Evolutionary conservation across 2,329 filamentous ascomycete genomes (phyloP).

Genomic region (Ilyonectria destructans): DNA sequence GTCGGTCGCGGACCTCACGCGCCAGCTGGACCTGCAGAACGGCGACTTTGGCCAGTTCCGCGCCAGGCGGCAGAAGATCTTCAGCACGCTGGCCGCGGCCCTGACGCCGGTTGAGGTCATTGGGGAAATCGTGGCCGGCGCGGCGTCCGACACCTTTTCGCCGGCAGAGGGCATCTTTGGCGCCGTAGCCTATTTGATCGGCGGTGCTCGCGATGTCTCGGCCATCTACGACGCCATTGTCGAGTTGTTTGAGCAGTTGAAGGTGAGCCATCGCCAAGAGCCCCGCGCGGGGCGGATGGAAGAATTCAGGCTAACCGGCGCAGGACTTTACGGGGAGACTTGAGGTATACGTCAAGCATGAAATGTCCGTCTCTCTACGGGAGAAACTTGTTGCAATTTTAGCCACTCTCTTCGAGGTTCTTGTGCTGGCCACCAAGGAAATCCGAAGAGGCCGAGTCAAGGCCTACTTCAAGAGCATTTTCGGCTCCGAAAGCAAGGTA

Average conservation of each 20-base stretch:
- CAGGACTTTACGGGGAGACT: conserved; percentile 62
- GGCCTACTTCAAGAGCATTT: conserved; percentile 59
- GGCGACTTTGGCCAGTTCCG: conserved; percentile 57
- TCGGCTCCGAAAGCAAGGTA: conserved; percentile 59
- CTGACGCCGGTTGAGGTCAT: conserved; percentile 59
- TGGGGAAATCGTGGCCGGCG: conserved; percentile 57
- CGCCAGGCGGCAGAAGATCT: conserved; percentile 54
- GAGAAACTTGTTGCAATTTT: conserved; percentile 61
- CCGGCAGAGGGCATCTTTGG: conserved; percentile 61
- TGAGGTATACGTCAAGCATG: conserved; percentile 58
- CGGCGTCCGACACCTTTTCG: conserved; percentile 57
- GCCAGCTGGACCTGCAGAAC: conserved; percentile 55
- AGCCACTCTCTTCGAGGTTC: conserved; percentile 61
- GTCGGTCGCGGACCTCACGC: conserved; percentile 52
- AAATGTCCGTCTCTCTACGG: conserved; percentile 57
- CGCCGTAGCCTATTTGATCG: conserved; percentile 61
- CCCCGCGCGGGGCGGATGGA: conserved; percentile 27
- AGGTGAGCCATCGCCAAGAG: conserved; percentile 44
- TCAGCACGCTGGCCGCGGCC: conserved; percentile 52
- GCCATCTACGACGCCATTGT: conserved; percentile 62
- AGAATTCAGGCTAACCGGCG: conserved; percentile 8
- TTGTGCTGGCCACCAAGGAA: conserved; percentile 61
- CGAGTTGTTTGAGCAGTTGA: conserved; percentile 60
- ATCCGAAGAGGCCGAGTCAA: conserved; percentile 60
- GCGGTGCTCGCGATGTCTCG: conserved; percentile 63